Evolutionary conservation across 768 basidiomycete genomes (phyloP), one percentile per base, ranked within the genome.

Genomic region (Suillus cothurnatus): DNA sequence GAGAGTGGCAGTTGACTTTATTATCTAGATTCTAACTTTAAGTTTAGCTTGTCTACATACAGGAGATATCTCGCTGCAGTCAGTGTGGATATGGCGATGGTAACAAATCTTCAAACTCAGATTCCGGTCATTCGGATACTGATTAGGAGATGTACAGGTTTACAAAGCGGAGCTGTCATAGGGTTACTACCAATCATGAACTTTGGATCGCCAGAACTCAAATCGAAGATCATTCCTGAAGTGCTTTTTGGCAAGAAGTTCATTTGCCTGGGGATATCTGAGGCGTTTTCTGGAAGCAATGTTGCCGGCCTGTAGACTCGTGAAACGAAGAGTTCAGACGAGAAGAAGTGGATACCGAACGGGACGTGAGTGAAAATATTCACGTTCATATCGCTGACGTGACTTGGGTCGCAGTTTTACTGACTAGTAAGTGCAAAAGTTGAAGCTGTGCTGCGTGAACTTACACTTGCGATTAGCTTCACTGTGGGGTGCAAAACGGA

Each of bases 341-440:
- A 93, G 34, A 91, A 94, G 84, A 93, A 93, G 78, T 93, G 90
- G 90, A 91, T 92, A 69, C 91, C 90, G n/a, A 92, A 92, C 70
- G 88, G 88, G 76, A 85, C 83, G 80, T 85, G 66, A 76, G 78
- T 76, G 28, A 49, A 38, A 32, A 26, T 50, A 36, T 17, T 2
- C 12, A 43, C 23, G 5, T 47, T 53, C 21, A 41, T 43, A 17
- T n/a, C 19, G 55, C 61, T 65, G 61, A 50, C 31, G 32, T 38
- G 12, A 34, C 21, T n/a, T 63, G 57, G 45, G 14, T 43, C 28
- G 12, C 56, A 78, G 84, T 8, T 78, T 79, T 69, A 70, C 78
- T n/a, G 69, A 71, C 60, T 79, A 78, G 71, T 73, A 45, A 65
- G 70, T 64, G 28, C 26, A 23, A 41, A 32, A 5, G 39, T n/a